Evolutionary conservation across 2,329 filamentous ascomycete species (phyloP).

Genomic region (Phaeosphaeriaceae sp.): DNA sequence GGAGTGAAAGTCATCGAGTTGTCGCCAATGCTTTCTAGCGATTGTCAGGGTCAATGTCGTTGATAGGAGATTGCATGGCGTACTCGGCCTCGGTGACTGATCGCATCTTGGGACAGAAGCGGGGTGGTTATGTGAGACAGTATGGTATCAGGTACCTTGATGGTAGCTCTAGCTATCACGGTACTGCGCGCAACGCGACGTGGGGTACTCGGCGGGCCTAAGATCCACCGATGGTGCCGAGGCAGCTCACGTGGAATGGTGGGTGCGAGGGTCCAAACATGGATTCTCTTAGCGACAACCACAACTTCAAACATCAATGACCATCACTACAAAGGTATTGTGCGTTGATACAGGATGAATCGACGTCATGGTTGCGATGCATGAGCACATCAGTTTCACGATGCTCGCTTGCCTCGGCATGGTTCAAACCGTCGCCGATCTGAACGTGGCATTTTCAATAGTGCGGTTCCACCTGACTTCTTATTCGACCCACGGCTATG

Average conservation of each 20-base stretch:
- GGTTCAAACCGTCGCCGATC: slow-evolving; percentile 3
- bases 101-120: slow-evolving; percentile 32
- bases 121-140: slow-evolving; percentile 6
- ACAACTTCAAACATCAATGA: not conserved
- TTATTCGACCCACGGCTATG: not conserved
- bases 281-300: too few relatives aligned
- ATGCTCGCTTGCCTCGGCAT: not conserved
- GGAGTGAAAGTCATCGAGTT: slow-evolving; percentile 46
- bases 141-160: slow-evolving; percentile 38
- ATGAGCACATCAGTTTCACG: not conserved
- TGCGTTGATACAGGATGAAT: not conserved
- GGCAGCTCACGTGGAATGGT: slow-evolving; percentile 12
- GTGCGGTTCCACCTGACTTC: not conserved
- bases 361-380: not conserved
- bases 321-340: not conserved
- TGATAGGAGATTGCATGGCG: slow-evolving; percentile 7
- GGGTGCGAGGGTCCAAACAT: too few relatives aligned
- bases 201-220: slow-evolving; percentile 21
- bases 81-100: slow-evolving; percentile 43
- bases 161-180: slow-evolving; percentile 32
- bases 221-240: slow-evolving; percentile 11
- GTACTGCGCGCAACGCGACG: slow-evolving; percentile 20
- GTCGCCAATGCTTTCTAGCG: slow-evolving; percentile 44
- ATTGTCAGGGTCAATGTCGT: slow-evolving; percentile 15
- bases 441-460: not conserved